Evolutionary conservation across 2,329 filamentous ascomycete species (phyloP).

Genomic region (Fusarium sp.): DNA sequence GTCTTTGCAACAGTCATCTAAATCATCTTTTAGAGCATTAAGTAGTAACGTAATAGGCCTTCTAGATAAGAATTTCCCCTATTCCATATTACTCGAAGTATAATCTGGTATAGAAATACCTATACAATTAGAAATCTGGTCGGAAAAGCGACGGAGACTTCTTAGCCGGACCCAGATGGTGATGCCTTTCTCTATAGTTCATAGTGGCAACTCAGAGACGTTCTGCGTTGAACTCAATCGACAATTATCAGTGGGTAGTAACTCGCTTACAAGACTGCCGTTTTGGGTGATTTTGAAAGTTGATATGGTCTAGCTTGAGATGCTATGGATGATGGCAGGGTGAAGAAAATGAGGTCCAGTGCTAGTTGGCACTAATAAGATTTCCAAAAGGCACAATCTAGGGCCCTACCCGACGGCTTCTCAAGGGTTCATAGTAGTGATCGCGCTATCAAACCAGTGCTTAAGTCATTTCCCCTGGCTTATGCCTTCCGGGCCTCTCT

Average conservation of each 20-base stretch:
- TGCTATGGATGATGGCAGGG: background rate
- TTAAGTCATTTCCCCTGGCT: background rate
- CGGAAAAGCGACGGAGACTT: background rate
- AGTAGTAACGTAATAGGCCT: background rate
- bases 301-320: background rate
- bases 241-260: background rate
- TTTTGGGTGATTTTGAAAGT: background rate
- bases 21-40: background rate
- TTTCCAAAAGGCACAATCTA: background rate
- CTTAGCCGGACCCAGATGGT: background rate
- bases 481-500: background rate
- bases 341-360: background rate
- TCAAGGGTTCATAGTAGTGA: background rate
- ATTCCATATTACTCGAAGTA: background rate
- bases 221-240: background rate
- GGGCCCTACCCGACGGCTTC: background rate
- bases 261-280: background rate
- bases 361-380: background rate
- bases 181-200: background rate
- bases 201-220: background rate
- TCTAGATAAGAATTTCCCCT: background rate
- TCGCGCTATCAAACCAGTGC: background rate
- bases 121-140: background rate
- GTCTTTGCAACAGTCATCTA: background rate
- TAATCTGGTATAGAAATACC: background rate